Base-by-base conservation (phyloP, 1,284 basidiomycete species). In the Puccinia horiana region DNA sequence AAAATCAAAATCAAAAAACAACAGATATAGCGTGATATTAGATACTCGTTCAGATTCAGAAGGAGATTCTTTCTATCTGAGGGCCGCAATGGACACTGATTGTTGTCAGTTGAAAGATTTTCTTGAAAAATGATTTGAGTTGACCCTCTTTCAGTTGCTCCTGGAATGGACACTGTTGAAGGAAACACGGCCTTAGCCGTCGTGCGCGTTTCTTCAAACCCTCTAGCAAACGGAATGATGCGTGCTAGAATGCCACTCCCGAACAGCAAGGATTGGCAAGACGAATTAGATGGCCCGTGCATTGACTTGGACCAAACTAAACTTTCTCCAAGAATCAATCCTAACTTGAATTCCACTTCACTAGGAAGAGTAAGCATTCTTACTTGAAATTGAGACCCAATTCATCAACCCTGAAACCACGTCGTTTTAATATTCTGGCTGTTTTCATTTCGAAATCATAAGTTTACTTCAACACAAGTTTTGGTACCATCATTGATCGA, bases 61-160 rank as follows among this genome's bases (percentile, higher is more conserved):
- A 4, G 85, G 85, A 12, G 84, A 85, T 40, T 82, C 84, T 18
- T 87, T 86, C 82, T 87, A 84, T 84, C 81, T 88, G 12, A 85
- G 87, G 18, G 84, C 85, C 0, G 77, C 81, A 11, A 79, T 84
- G n/a, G 85, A 85, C 32, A 83, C 84, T 23, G 82, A 83, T 37
- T 83, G 65, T 1, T 72, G 67, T 20, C 47, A 16, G n/a, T 44
- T n/a, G 23, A 23, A 20, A 35, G 16, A 40, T 8, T 40, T 65
- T 65, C n/a, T 11, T 61, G 9, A 35, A 26, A 61, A 9, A 32
- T 35, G 29, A 35, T 29, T 6, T 61, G 29, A 11, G 35, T 23
- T 65, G 61, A 65, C 61, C 35, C 2, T 18, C 16, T 37, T 14
- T 32, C 56, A 76, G 74, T 76, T 54, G 78, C 78, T 40, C 78